Evolutionary conservation across 495 filamentous ascomycete genomes (phyloP).

Genomic region (Lophium mytilinum): DNA sequence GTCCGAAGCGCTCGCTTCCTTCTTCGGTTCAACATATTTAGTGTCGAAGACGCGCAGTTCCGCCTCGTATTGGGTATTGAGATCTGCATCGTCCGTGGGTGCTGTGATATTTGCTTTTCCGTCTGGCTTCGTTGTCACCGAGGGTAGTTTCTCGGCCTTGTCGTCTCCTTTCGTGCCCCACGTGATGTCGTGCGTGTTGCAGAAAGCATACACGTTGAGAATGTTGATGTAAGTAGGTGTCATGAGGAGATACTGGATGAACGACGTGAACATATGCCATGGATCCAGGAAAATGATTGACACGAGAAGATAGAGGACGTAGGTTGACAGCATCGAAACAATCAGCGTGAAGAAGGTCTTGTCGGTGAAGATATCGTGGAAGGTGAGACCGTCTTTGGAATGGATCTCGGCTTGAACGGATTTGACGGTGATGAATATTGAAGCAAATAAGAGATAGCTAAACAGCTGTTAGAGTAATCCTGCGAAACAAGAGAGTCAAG

Average conservation of each 20-base stretch:
- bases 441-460: constrained; percentile 87
- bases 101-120: constrained; percentile 92
- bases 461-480: constrained; percentile 19
- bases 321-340: constrained; percentile 84
- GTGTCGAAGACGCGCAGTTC: constrained; percentile 67
- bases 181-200: constrained; percentile 94
- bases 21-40: constrained; percentile 60
- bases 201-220: constrained; percentile 96
- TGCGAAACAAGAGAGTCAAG: constrained; percentile 5
- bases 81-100: constrained; percentile 73
- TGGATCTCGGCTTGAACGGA: constrained; percentile 64
- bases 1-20: constrained; percentile 53
- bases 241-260: constrained; percentile 92
- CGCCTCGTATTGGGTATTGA: constrained; percentile 89
- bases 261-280: constrained; percentile 96
- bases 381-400: constrained; percentile 44
- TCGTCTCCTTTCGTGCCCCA: constrained; percentile 97
- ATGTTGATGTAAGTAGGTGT: constrained; percentile 95
- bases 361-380: constrained; percentile 72
- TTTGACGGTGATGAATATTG: constrained; percentile 86
- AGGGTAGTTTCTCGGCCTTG: constrained; percentile 73
- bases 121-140: constrained; percentile 74
- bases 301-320: constrained; percentile 84
- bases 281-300: constrained; percentile 96
- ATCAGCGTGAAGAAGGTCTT: constrained; percentile 88